phyloP scores from a whole-genome alignment of 768 basidiomycete genomes.

The Boletales sp. region DNA sequence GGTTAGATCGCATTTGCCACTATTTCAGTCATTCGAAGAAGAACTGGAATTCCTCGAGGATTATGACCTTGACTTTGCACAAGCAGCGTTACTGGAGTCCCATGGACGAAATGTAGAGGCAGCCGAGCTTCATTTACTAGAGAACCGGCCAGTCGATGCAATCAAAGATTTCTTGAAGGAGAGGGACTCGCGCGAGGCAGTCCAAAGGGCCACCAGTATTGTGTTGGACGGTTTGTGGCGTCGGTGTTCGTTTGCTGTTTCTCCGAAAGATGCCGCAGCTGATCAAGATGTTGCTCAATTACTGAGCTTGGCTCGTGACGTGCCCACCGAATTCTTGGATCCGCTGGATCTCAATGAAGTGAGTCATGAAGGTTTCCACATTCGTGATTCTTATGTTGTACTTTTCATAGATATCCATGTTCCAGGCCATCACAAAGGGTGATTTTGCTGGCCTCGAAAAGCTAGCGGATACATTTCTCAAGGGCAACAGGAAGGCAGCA shows the following conservation, averaged over 20 bases:
- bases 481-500: not conserved
- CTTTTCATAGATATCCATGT: slow-evolving; percentile 25
- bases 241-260: slow-evolving; percentile 38
- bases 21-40: slow-evolving; percentile 53
- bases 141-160: slow-evolving; percentile 47
- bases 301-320: slow-evolving; percentile 20
- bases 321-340: slow-evolving; percentile 9
- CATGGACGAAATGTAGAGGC: slow-evolving; percentile 46
- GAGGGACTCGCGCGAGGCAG: slow-evolving; percentile 21
- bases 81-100: slow-evolving; percentile 40
- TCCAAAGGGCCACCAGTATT: slow-evolving; percentile 34
- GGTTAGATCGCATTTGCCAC: slow-evolving; percentile 41
- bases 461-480: slow-evolving; percentile 31
- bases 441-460: slow-evolving; percentile 26
- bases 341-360: slow-evolving; percentile 10
- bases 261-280: slow-evolving; percentile 2
- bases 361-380: not conserved
- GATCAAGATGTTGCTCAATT: slow-evolving; percentile 14
- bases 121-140: slow-evolving; percentile 46
- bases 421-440: slow-evolving; percentile 27
- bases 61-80: slow-evolving; percentile 48
- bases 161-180: slow-evolving; percentile 43
- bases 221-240: slow-evolving; percentile 46
- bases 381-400: not conserved
- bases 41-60: slow-evolving; percentile 55